Evolutionary conservation across 2,329 filamentous ascomycete genomes (phyloP), one percentile per base, ranked within the genome.

Genomic region (Hypoxylon sp.): DNA sequence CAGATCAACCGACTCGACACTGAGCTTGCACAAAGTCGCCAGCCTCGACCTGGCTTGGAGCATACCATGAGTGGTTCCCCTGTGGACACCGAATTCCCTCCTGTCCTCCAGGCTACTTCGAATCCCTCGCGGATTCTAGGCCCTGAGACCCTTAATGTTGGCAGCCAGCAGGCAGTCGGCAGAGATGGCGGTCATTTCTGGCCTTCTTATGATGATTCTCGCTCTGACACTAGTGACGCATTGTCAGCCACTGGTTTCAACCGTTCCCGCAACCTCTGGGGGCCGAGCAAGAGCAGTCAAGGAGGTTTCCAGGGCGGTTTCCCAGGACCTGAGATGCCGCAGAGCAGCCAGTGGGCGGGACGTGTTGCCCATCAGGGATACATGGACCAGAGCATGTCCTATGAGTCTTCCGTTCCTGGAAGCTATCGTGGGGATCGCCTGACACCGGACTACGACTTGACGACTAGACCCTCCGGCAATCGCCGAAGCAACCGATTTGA

Each of bases 1-100:
- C 87, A 90, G 75, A 92, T 94, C 75, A 87, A 86, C 50, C 90
- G 88, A 63, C 89, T 94, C 76, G 91, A 92, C 64, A 86, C 92
- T 59, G 90, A 94, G 80, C 84, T 93, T 67, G 85, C 88, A 42
- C 88, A 92, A 70, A 89, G 85, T 24, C 88, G 89, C 31, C 85
- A 88, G 62, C 83, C 83, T 35, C 89, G 88, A 73, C 83, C 87
- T 58, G 91, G 88, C 10, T 81, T 87, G 60, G 87, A 89, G 52
- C 86, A 88, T 24, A 61, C 65, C 17, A 63, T 59, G n/a, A 67
- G 70, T 10, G 75, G 75, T 13, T 78, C 78, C 53, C 71, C 77
- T 1, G 63, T 78, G 6, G 74, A 78, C 50, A 47, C 58, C 57
- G 73, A 77, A 11, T 73, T 75, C 62, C 70, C 54, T 33, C 63